Percentiles rank a stretch among this genome's conserved stretches.
These are phyloP conservation scores for Carnegiea gigantea DNA, from an alignment of 179 eudicot species.

Conservation along the genomic window DNA sequence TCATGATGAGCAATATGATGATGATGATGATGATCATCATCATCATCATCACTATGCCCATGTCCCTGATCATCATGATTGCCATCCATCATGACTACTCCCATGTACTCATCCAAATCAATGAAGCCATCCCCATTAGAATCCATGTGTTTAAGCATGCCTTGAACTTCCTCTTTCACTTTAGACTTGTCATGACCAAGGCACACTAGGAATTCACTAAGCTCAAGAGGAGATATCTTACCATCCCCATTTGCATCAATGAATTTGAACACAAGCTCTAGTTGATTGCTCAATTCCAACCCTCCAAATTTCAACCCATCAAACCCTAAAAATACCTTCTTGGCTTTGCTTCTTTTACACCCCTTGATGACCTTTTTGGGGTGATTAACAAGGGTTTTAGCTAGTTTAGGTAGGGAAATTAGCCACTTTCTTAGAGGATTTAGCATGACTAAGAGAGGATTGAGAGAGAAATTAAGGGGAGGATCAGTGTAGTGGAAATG, in stretches of 20 bases:
- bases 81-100: constrained; percentile 31
- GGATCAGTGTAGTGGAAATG: background rate
- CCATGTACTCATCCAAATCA: constrained; percentile 65
- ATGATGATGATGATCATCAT: background rate
- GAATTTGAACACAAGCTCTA: constrained; percentile 64
- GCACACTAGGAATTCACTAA: constrained; percentile 43
- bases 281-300: constrained; percentile 48
- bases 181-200: constrained; percentile 49
- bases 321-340: constrained; percentile 28
- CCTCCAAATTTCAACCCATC: constrained; percentile 34
- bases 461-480: background rate
- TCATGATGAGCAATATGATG: constrained; percentile 5
- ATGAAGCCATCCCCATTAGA: constrained; percentile 62
- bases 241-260: constrained; percentile 76
- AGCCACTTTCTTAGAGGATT: constrained; percentile 20
- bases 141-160: constrained; percentile 56
- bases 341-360: constrained; percentile 27
- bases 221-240: constrained; percentile 55
- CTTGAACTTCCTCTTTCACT: constrained; percentile 49
- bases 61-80: constrained; percentile 1
- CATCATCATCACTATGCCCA: too few relatives aligned
- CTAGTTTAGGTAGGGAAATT: constrained; percentile 21
- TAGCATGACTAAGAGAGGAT: constrained; percentile 18
- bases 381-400: constrained; percentile 23
- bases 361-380: constrained; percentile 12